Evolutionary conservation across 2,329 filamentous ascomycete genomes (phyloP), one percentile per base, ranked within the genome.

Genomic region (Sarocladium kiliense): DNA sequence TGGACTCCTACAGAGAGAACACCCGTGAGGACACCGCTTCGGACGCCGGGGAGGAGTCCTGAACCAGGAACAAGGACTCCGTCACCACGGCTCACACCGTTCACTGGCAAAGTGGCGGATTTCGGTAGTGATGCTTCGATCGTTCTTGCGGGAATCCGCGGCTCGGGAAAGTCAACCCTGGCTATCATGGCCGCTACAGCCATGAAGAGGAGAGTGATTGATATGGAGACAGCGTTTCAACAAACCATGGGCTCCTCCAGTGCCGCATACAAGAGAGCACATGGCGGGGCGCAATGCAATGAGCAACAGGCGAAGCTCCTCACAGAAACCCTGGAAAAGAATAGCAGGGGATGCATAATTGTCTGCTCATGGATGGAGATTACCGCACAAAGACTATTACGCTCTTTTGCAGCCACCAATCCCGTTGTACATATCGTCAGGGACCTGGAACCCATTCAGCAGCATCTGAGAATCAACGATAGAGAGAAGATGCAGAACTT

Each of bases 161-260:
- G 88, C 11, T 83, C 86, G 4, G 88, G 88, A 16, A 91, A 91
- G 68, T 87, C 87, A 1, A 90, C 86, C 1, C 73, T 92, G 11
- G 88, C 85, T 14, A 81, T 92, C 49, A 89, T 92, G 58, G 85
- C 87, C 5, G 87, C 87, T 0, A 84, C 85, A 7, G 86, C 86
- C 50, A 84, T 88, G 67, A 81, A 83, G 54, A 77, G 86, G 39
- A 82, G 82, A 54, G 76, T 91, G 2, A 73, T 91, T 54, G 88
- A 91, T 58, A 78, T 85, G 32, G 87, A 91, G 59, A 77, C 78
- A 39, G 77, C 79, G 47, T 92, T 93, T 61, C 78, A 85, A 41
- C 80, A 88, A 53, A 71, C 76, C 3, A 84, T 81, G 0, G 84
- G 85, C 9, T 72, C 82, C 14, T 82, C 85, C 2, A 82, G 84